Base-by-base conservation (phyloP, 1,284 basidiomycete genomes). In the Cryptococcus depauperatus region DNA sequence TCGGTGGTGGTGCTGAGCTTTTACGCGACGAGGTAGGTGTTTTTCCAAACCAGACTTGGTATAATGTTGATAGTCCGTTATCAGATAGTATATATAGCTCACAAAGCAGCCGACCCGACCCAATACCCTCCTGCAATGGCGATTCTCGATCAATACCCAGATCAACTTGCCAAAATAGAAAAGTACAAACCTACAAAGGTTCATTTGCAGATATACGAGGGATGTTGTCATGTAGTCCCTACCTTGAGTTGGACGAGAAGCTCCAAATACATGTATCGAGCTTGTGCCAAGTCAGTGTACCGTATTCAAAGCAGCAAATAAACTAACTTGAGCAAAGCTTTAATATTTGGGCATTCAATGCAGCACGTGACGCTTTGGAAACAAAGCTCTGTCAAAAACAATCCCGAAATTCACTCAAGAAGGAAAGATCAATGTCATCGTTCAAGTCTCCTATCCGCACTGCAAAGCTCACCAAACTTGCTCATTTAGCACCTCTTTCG, bases 151-250 rank as follows among this genome's bases (percentile, higher is more conserved):
- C 61, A 66, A 35, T 74, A 69, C 41, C 69, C 70, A 11, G 61
- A 66, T 19, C 70, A 69, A 46, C 58, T 59, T 5, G 57, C 58
- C 3, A 52, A 67, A 18, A 54, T 72, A 4, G 54, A 60, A 54
- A 67, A 72, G 46, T 69, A 70, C 42, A 59, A 67, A 32, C 74
- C 75, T 2, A 76, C 75, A 0, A 66, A 73, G 43, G 74, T 76
- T 8, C 73, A 75, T 46, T 56, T 76, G n/a, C 66, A 71, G 51
- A 62, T 70, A n/a, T 68, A 66, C 42, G 68, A 71, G 40, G 68
- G 66, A n/a, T 64, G 62, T 18, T 66, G 63, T 35, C 70, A 72
- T 44, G 70, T 72, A 7, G 65, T 69, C 1, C 67, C 71, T 0
- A 71, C 69, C 3, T 43, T 71, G 27, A 62, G 62, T n/a, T 71